phyloP scores from a whole-genome alignment of 768 basidiomycete species.

The Boletellus emodensis region DNA sequence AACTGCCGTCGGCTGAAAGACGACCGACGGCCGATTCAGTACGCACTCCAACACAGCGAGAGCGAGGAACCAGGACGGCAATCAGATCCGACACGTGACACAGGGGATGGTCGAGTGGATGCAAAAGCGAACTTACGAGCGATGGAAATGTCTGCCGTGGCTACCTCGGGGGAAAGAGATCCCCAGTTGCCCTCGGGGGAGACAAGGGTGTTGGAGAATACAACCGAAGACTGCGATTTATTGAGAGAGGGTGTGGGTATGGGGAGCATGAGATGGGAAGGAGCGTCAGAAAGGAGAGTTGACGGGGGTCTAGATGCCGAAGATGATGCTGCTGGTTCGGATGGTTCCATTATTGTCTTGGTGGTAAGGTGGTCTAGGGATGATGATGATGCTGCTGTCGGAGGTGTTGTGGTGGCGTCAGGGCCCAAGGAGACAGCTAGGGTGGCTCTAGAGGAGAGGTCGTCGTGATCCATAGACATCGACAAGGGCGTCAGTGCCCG shows the following conservation, averaged over 20 bases:
- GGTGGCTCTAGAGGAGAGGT: slow-evolving; percentile 14
- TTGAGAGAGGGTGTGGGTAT: slow-evolving; percentile 36
- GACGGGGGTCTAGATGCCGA: slow-evolving; percentile 20
- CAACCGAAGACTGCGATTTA: slow-evolving; percentile 40
- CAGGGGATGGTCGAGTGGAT: background rate
- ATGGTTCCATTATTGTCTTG: slow-evolving; percentile 17
- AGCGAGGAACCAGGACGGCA: background rate
- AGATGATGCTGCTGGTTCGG: slow-evolving; percentile 14
- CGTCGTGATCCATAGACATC: slow-evolving; percentile 25
- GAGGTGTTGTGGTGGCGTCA: slow-evolving; percentile 26
- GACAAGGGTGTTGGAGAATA: slow-evolving; percentile 41
- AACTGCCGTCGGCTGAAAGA: slow-evolving; percentile 62
- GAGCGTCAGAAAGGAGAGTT: slow-evolving; percentile 14
- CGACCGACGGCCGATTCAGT: slow-evolving; percentile 1
- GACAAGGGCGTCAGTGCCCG: background rate
- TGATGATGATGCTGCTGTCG: slow-evolving; percentile 16
- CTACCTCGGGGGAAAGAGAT: slow-evolving; percentile 47
- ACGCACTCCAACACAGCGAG: background rate
- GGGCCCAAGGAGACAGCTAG: slow-evolving; percentile 9
- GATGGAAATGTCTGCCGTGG: slow-evolving; percentile 53
- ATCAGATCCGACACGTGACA: slow-evolving; percentile 7
- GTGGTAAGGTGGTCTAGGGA: slow-evolving; percentile 22
- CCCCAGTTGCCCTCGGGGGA: slow-evolving; percentile 37
- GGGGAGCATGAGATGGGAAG: slow-evolving; percentile 39
- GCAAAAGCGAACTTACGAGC: slow-evolving; percentile 44